Percentiles rank a stretch among this genome's conserved stretches.
Conservation (phyloP, 768 basidiomycete genomes). For the Crepidotus variabilis region DNA sequence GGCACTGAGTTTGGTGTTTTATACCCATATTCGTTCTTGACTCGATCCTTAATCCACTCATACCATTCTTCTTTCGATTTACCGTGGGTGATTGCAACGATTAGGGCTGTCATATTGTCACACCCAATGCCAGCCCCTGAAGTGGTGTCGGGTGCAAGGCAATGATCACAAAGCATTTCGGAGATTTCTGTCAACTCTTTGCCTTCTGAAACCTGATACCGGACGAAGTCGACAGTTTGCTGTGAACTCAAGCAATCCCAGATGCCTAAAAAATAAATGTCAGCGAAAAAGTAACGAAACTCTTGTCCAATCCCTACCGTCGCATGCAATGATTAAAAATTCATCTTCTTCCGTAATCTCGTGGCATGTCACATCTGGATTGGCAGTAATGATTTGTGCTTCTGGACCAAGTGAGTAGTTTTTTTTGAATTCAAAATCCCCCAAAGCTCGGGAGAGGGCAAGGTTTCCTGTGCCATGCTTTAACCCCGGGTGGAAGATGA, state of each 20-base stretch:
- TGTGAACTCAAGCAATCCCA: constrained; percentile 98
- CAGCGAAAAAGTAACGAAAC: constrained; percentile 1
- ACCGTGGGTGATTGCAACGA: constrained; percentile 85
- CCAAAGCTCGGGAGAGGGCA: constrained; percentile 89
- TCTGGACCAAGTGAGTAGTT: constrained; percentile 79
- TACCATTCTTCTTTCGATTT: constrained; percentile 93
- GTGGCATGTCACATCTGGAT: constrained; percentile 89
- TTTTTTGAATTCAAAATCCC: constrained; percentile 99
- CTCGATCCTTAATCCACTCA: constrained; percentile 80
- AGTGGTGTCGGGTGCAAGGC: constrained; percentile 90
- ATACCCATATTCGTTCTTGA: constrained; percentile 72
- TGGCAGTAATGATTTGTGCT: constrained; percentile 89
- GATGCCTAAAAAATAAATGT: constrained; percentile 62
- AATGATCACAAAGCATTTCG: constrained; percentile 88
- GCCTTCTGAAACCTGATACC: constrained; percentile 76
- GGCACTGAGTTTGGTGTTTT: constrained; percentile 73
- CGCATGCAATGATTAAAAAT: constrained; percentile 95
- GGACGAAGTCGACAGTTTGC: constrained; percentile 85
- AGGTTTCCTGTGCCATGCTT: constrained; percentile 69
- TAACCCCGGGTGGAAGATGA: background rate
- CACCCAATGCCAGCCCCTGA: constrained; percentile 93
- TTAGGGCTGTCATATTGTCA: constrained; percentile 97
- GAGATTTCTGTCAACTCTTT: constrained; percentile 80
- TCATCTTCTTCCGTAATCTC: constrained; percentile 86
- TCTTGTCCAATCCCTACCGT: constrained; percentile 52